These are phyloP conservation scores for Globisporangium recalcitrans DNA, from an alignment of 352 stramenopile genomes.

Conservation along the genomic window DNA sequence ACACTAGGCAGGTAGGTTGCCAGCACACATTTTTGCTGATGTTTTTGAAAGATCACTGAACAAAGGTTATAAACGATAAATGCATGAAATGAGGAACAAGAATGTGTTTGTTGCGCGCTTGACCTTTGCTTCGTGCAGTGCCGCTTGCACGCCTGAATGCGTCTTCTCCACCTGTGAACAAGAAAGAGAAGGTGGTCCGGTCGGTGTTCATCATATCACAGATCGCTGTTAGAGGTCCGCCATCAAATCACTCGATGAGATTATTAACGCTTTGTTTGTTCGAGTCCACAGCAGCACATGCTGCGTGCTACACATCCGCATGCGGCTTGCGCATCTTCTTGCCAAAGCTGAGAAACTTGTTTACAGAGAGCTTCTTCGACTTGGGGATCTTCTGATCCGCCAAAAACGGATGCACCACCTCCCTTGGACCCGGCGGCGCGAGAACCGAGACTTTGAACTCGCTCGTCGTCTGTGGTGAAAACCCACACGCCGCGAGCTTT, in stretches of 20 bases:
- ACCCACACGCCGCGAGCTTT: conserved; percentile 44
- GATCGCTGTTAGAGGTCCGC: not conserved
- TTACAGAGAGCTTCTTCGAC: conserved; percentile 65
- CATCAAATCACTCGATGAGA: not conserved
- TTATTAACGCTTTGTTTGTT: not conserved
- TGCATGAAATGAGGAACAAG: not conserved
- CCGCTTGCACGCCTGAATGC: not conserved
- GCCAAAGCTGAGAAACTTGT: conserved; percentile 72
- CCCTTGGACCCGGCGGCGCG: conserved; percentile 13
- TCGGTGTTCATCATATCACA: not conserved
- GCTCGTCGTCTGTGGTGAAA: conserved; percentile 31
- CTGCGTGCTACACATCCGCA: conserved; percentile 19
- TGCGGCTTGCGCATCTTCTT: conserved; percentile 46
- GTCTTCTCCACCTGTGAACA: not conserved
- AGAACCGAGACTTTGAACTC: conserved; percentile 56
- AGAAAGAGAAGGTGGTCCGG: not conserved
- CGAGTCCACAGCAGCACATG: not conserved
- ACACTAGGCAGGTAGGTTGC: too few species aligned
- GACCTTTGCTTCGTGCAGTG: too few species aligned
- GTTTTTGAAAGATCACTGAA: conserved; percentile 5
- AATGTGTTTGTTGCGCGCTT: too few species aligned
- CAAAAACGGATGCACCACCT: conserved; percentile 18
- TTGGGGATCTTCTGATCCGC: conserved; percentile 43
- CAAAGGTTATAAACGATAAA: conserved; percentile 2
- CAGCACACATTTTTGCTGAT: not conserved